Evolutionary conservation across 768 basidiomycete genomes (phyloP).

Genomic region (Auricularia sp.): DNA sequence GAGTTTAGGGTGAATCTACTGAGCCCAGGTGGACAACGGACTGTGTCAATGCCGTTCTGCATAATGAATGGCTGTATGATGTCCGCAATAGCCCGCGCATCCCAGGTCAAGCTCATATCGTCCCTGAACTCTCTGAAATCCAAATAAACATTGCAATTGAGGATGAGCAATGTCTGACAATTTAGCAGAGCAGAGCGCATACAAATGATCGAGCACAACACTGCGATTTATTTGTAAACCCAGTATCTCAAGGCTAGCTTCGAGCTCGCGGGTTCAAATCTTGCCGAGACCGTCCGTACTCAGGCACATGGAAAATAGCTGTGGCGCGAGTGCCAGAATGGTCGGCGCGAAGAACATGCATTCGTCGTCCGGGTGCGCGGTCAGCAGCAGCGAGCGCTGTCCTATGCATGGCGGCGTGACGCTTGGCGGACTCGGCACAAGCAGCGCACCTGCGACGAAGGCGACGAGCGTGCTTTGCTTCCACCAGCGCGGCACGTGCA

Average conservation of each 20-base stretch:
- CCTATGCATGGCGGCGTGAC: neutral
- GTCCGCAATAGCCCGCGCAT: too few species aligned
- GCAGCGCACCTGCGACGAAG: too few species aligned
- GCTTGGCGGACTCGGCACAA: too few species aligned
- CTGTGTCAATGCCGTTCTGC: too few species aligned
- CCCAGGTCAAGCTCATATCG: too few species aligned
- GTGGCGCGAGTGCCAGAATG: slow-evolving; percentile 41
- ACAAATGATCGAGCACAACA: slow-evolving; percentile 65
- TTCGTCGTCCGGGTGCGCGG: slow-evolving; percentile 94
- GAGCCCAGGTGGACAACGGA: too few species aligned
- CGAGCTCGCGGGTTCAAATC: slow-evolving; percentile 47
- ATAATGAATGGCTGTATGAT: too few species aligned
- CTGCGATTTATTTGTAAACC: slow-evolving; percentile 47
- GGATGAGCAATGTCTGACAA: too few species aligned
- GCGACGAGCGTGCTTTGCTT: too few species aligned
- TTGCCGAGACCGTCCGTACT: slow-evolving; percentile 66
- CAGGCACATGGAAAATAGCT: slow-evolving; percentile 58
- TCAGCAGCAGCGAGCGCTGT: slow-evolving; percentile 49
- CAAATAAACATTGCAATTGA: too few species aligned
- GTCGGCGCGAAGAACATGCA: slow-evolving; percentile 91
- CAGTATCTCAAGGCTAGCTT: slow-evolving; percentile 52
- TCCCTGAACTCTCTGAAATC: too few species aligned
- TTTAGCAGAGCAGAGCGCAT: slow-evolving; percentile 20
- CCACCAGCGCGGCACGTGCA: too few species aligned
- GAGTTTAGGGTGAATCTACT: neutral